Conservation (phyloP, 1,284 basidiomycete genomes). For the Heimioporus retisporus region DNA sequence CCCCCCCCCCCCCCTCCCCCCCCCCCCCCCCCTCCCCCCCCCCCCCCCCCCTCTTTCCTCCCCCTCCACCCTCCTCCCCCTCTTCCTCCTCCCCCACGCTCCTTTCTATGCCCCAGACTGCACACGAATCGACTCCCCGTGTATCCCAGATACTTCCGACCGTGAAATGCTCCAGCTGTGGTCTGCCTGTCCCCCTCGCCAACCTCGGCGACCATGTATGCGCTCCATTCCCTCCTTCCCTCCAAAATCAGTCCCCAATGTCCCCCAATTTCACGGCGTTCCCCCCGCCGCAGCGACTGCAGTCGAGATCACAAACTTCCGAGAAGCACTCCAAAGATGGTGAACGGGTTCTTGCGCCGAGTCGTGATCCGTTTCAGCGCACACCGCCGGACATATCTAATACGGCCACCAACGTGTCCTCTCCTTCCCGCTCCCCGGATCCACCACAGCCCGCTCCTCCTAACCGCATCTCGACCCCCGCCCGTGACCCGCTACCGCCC, state of each 20-base stretch:
- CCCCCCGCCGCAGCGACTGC: constrained; percentile 48
- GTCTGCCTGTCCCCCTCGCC: constrained; percentile 71
- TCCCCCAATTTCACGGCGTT: constrained; percentile 48
- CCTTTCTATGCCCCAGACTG: constrained; percentile 55
- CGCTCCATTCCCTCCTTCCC: constrained; percentile 52
- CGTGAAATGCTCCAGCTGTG: constrained; percentile 87
- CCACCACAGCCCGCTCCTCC: constrained; percentile 19
- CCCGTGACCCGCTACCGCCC: constrained; percentile 27
- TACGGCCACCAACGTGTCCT: constrained; percentile 4
- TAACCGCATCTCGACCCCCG: constrained; percentile 30
- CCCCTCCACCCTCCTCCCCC: constrained; percentile 11
- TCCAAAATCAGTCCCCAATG: constrained; percentile 40
- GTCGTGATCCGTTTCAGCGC: constrained; percentile 42
- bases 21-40: no score
- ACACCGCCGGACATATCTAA: constrained; percentile 20
- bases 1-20: no score
- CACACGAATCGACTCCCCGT: constrained; percentile 49
- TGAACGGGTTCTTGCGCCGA: constrained; percentile 19
- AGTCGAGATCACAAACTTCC: constrained; percentile 36
- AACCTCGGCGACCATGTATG: constrained; percentile 84
- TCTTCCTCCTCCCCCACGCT: constrained; percentile 16
- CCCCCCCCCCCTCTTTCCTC: neutral
- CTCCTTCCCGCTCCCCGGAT: constrained; percentile 10
- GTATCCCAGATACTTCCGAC: constrained; percentile 84
- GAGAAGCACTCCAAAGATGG: constrained; percentile 18